Evolutionary conservation across 1,284 basidiomycete genomes (phyloP).

Genomic region (Trametes hirsuta): DNA sequence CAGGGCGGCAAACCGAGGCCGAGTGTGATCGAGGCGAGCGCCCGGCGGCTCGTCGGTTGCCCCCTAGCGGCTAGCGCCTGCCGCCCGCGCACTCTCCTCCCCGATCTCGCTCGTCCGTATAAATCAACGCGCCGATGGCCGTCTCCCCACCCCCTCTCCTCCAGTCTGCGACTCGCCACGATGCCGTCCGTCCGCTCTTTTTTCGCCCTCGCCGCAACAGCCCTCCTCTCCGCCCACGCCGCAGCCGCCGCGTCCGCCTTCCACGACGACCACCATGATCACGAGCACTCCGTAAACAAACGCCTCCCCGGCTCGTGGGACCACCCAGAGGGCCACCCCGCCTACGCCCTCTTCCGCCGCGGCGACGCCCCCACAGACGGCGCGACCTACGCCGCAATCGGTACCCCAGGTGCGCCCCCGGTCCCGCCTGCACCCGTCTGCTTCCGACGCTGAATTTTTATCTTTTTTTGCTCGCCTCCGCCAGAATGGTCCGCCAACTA

Average conservation of each 20-base stretch:
- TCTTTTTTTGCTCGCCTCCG: background rate
- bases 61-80: background rate
- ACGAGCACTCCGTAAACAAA: conserved; percentile 16
- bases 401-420: conserved; percentile 53
- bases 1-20: conserved; percentile 20
- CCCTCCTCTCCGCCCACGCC: conserved; percentile 1
- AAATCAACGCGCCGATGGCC: conserved; percentile 17
- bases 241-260: conserved; percentile 5
- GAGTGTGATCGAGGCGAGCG: conserved; percentile 24
- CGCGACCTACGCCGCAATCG: conserved; percentile 53
- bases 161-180: background rate
- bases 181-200: conserved; percentile 24
- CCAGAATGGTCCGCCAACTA: conserved; percentile 64
- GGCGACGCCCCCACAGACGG: conserved; percentile 50
- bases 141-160: background rate
- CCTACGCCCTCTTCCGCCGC: conserved; percentile 56
- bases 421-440: background rate
- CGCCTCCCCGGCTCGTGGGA: conserved; percentile 56
- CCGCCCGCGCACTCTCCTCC: conserved; percentile 5
- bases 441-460: background rate
- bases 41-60: background rate
- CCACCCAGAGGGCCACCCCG: conserved; percentile 57
- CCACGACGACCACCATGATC: conserved; percentile 18
- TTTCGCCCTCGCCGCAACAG: conserved; percentile 18
- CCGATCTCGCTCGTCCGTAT: conserved; percentile 2